These are phyloP conservation scores for Fistulina hepatica DNA, from an alignment of 1,284 basidiomycete species.

Conservation along the genomic window DNA sequence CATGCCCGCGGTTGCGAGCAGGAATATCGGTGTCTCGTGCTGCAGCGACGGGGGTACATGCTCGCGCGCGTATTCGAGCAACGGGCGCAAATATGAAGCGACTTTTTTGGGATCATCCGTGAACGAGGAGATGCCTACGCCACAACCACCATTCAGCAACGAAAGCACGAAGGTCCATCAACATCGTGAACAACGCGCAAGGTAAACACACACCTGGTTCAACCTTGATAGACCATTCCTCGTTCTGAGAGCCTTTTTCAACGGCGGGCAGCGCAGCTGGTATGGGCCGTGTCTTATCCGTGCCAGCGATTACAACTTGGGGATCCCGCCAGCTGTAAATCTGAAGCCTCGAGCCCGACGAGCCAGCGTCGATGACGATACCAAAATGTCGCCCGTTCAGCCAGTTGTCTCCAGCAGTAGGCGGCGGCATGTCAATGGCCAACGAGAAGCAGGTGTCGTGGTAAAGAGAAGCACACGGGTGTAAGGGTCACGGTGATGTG, in stretches of 20 bases:
- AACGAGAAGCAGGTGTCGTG: slow-evolving; percentile 1
- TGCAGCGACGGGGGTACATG: slow-evolving; percentile 82
- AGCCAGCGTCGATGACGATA: slow-evolving; percentile 95
- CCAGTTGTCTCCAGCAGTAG: slow-evolving; percentile 59
- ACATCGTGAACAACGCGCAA: background rate
- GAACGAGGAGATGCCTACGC: slow-evolving; percentile 79
- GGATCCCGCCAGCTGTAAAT: slow-evolving; percentile 97
- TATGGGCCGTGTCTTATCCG: slow-evolving; percentile 27
- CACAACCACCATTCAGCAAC: slow-evolving; percentile 3
- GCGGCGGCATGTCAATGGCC: slow-evolving; percentile 52
- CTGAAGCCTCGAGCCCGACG: slow-evolving; percentile 91
- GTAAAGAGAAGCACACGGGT: no score
- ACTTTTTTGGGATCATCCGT: slow-evolving; percentile 62
- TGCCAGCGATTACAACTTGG: slow-evolving; percentile 37
- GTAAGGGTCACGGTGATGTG: no score
- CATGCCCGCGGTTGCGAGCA: slow-evolving; percentile 98
- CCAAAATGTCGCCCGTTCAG: slow-evolving; percentile 78
- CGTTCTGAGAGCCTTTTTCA: slow-evolving; percentile 80
- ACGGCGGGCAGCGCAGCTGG: slow-evolving; percentile 63
- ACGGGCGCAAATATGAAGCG: slow-evolving; percentile 66
- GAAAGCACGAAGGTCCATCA: slow-evolving; percentile 5
- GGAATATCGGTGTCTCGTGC: slow-evolving; percentile 79
- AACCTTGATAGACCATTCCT: slow-evolving; percentile 84
- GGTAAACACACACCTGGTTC: slow-evolving; percentile 75
- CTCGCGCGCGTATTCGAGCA: slow-evolving; percentile 74